Conservation (phyloP, 345 rosid species). For the Jatropha curcas region DNA sequence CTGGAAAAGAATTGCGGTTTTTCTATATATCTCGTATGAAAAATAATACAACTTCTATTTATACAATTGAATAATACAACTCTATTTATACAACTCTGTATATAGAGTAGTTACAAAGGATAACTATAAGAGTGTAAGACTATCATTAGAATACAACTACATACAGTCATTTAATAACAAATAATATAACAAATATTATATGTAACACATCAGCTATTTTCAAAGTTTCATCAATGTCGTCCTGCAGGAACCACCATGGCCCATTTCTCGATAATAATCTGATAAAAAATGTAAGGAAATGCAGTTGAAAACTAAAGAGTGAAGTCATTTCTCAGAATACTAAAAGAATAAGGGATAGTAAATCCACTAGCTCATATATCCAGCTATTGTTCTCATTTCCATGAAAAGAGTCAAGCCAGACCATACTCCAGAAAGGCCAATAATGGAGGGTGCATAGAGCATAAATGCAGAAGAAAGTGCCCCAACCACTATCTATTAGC, state of each 20-base stretch:
- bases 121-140: too few species aligned
- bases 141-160: too few species aligned
- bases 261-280: conserved; percentile 37
- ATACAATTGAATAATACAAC: too few species aligned
- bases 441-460: conserved; percentile 30
- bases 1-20: too few species aligned
- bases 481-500: conserved; percentile 35
- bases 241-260: conserved; percentile 44
- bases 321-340: neutral
- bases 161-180: too few species aligned
- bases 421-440: conserved; percentile 53
- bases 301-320: neutral
- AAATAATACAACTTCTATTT: too few species aligned
- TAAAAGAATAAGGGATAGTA: too few species aligned
- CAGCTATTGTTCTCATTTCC: conserved; percentile 45
- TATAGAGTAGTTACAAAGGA: too few species aligned
- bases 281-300: conserved; percentile 3
- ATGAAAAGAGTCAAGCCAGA: conserved; percentile 45
- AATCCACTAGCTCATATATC: conserved; percentile 35
- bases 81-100: too few species aligned
- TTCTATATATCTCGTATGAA: too few species aligned
- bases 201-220: conserved; percentile 7
- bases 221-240: conserved; percentile 16
- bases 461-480: conserved; percentile 39
- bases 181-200: too few species aligned